Percentiles rank a stretch among this genome's conserved stretches.
Conservation (phyloP, 2,329 filamentous ascomycete genomes). For the Chaetomiaceae sp. region DNA sequence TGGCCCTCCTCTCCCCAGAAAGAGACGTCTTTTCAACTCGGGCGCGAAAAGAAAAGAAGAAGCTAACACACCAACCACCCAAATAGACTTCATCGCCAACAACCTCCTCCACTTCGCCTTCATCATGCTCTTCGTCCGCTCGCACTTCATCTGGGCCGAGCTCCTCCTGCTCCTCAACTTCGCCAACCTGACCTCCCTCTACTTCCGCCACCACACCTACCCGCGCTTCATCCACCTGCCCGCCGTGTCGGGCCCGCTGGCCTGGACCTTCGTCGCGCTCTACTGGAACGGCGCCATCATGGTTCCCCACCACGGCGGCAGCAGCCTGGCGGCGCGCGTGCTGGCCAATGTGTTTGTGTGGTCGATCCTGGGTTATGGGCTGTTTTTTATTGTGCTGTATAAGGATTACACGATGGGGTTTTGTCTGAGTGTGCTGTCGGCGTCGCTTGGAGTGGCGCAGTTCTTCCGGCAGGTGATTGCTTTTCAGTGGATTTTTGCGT, state of each 20-base stretch:
- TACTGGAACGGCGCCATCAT: conserved; percentile 88
- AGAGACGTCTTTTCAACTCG: too few species aligned
- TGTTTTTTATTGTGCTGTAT: conserved; percentile 69
- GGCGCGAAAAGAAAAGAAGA: not conserved
- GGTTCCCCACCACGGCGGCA: conserved; percentile 54
- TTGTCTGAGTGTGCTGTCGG: conserved; percentile 65
- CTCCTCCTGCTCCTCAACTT: conserved; percentile 75
- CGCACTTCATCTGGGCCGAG: conserved; percentile 70
- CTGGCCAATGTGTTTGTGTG: conserved; percentile 86
- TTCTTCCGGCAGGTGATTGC: conserved; percentile 68
- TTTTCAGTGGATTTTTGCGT: conserved; percentile 90
- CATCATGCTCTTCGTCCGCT: conserved; percentile 75
- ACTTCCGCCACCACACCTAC: conserved; percentile 70
- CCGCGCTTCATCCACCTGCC: conserved; percentile 72
- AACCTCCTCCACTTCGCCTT: conserved; percentile 80
- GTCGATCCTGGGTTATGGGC: conserved; percentile 71
- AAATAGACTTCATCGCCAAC: conserved; percentile 76
- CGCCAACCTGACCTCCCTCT: conserved; percentile 70
- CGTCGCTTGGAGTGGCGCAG: conserved; percentile 73
- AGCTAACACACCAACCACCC: not conserved
- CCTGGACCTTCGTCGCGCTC: conserved; percentile 80
- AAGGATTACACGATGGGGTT: conserved; percentile 79
- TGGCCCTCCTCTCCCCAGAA: not conserved
- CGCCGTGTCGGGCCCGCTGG: conserved; percentile 70
- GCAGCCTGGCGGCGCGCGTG: conserved; percentile 60